phyloP scores from a whole-genome alignment of 1,284 basidiomycete genomes.

The Exobasidium rhododendri region DNA sequence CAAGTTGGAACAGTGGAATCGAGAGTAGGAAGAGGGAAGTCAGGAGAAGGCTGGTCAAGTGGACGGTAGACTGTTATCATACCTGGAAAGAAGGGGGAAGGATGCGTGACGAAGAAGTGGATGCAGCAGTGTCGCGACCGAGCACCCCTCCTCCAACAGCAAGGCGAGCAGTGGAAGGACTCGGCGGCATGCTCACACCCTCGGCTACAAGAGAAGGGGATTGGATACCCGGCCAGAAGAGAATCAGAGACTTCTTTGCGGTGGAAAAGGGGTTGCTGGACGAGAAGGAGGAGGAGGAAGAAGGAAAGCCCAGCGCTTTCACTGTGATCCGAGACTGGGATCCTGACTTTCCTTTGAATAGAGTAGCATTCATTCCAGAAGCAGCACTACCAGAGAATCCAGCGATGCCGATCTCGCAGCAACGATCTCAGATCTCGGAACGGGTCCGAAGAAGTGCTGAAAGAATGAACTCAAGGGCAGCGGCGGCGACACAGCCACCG shows the following conservation, averaged over 20 bases:
- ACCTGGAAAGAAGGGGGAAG: slow-evolving; percentile 23
- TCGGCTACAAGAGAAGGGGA: neutral
- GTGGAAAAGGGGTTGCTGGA: too few species aligned
- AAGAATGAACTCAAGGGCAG: neutral
- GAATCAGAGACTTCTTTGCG: neutral
- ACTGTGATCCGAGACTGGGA: slow-evolving; percentile 25
- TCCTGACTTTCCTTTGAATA: slow-evolving; percentile 13
- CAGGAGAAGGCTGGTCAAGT: slow-evolving; percentile 24
- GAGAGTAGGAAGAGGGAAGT: slow-evolving; percentile 45
- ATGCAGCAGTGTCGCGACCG: neutral
- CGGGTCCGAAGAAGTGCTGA: neutral
- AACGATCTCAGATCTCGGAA: neutral
- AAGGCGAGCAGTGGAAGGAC: slow-evolving; percentile 3
- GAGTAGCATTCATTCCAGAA: slow-evolving; percentile 18
- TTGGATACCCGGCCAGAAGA: slow-evolving; percentile 4
- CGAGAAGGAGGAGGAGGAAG: neutral
- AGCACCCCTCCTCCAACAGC: slow-evolving; percentile 6
- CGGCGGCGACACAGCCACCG: neutral
- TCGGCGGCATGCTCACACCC: slow-evolving; percentile 13
- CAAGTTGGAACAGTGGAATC: slow-evolving; percentile 49
- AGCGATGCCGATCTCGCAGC: neutral
- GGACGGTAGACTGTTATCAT: slow-evolving; percentile 31
- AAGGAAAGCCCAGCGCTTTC: neutral
- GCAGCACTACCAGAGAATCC: slow-evolving; percentile 23
- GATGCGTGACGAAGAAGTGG: neutral